Percentiles rank a stretch among this genome's conserved stretches.
These are phyloP conservation scores for Thelonectria blattea DNA, from an alignment of 2,329 filamentous ascomycete species.

Conservation along the genomic window DNA sequence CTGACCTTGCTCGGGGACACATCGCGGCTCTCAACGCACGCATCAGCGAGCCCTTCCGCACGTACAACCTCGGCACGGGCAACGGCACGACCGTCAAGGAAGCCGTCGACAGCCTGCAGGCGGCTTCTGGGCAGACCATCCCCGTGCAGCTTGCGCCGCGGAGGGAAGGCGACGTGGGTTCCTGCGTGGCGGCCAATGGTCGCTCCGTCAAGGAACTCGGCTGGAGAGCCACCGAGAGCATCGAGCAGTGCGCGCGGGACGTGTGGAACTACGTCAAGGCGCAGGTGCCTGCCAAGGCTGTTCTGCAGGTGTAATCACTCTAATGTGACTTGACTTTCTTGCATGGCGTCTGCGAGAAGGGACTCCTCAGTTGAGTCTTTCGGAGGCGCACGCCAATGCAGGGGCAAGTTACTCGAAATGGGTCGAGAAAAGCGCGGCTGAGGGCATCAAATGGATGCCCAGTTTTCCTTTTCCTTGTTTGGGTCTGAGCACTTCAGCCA, in stretches of 20 bases:
- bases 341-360: no score
- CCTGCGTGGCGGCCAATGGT: slow-evolving; percentile 49
- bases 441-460: no score
- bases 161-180: slow-evolving; percentile 49
- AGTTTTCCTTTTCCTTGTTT: background rate
- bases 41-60: slow-evolving; percentile 42
- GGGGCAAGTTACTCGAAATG: background rate
- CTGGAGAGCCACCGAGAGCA: slow-evolving; percentile 40
- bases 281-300: background rate
- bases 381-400: background rate
- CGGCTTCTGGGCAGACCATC: slow-evolving; percentile 44
- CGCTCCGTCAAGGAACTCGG: slow-evolving; percentile 50
- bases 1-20: slow-evolving; percentile 68
- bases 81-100: slow-evolving; percentile 53
- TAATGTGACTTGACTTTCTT: no score
- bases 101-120: slow-evolving; percentile 48
- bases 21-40: slow-evolving; percentile 60
- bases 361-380: no score
- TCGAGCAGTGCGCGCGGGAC: slow-evolving; percentile 24
- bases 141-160: slow-evolving; percentile 47
- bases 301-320: background rate
- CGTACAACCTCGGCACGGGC: slow-evolving; percentile 55
- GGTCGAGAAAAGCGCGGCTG: no score
- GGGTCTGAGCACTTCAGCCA: background rate
- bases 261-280: slow-evolving; percentile 22